Percentiles rank a stretch among this genome's conserved stretches.
Conservation (phyloP, 306 rosid species). For the Glycine tomentella region DNA sequence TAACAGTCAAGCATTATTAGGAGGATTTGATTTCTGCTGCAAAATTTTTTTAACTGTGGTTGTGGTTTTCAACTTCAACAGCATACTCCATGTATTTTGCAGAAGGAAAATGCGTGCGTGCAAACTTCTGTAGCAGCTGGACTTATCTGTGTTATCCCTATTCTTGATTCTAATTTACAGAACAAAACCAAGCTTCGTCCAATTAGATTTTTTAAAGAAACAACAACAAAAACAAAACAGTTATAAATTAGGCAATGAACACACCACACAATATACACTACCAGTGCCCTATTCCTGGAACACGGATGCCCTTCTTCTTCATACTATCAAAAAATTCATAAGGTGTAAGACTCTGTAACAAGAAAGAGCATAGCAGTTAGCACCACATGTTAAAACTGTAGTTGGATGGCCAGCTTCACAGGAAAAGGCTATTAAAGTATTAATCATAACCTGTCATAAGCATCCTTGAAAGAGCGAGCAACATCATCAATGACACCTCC, state of each 20-base stretch:
- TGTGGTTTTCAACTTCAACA: conserved; percentile 78
- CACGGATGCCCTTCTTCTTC: conserved; percentile 98
- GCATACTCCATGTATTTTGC: conserved; percentile 99
- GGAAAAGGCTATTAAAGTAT: conserved; percentile 14
- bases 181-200: conserved; percentile 40
- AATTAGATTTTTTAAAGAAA: conserved; percentile 27
- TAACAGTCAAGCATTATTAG: conserved; percentile 59
- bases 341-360: conserved; percentile 68
- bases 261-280: conserved; percentile 40
- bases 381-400: conserved; percentile 11
- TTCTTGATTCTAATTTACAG: conserved; percentile 67
- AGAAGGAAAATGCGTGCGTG: conserved; percentile 91
- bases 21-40: no score
- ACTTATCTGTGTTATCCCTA: conserved; percentile 96
- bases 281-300: conserved; percentile 99
- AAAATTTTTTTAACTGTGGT: no score
- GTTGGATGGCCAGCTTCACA: conserved; percentile 28
- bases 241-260: background rate
- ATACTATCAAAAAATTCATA: conserved; percentile 93
- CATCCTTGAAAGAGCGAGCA: conserved; percentile 98
- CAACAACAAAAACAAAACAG: background rate
- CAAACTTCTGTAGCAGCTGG: conserved; percentile 87
- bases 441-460: conserved; percentile 76
- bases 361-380: conserved; percentile 23
- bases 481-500: conserved; percentile 99